Percentiles rank a stretch among this genome's conserved stretches.
phyloP scores from a whole-genome alignment of 2,329 filamentous ascomycete species.

The Didymella segeticola region DNA sequence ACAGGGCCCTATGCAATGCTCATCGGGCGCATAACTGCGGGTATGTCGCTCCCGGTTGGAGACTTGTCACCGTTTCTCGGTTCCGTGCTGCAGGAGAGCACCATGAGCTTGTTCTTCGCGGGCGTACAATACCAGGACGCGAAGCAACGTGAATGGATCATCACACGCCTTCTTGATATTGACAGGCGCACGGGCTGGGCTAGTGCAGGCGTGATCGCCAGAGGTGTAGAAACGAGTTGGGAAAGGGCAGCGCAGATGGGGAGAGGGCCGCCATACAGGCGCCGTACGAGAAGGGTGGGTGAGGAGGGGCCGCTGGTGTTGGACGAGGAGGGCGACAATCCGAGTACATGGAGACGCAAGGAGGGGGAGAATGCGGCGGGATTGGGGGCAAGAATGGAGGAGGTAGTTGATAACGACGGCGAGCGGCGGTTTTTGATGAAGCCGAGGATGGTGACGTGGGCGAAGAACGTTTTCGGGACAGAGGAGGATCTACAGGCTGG shows the following conservation, averaged over 20 bases:
- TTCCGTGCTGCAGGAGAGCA: constrained; percentile 81
- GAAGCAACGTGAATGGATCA: constrained; percentile 77
- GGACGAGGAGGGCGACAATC: constrained; percentile 13
- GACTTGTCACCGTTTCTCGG: constrained; percentile 77
- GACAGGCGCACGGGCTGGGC: constrained; percentile 86
- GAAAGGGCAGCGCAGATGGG: constrained; percentile 74
- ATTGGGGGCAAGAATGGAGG: constrained; percentile 15
- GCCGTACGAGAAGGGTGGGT: constrained; percentile 27
- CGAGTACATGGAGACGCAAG: constrained; percentile 18
- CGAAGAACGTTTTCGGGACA: constrained; percentile 78
- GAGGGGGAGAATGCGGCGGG: constrained; percentile 16
- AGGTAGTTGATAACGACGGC: constrained; percentile 11
- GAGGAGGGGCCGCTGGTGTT: constrained; percentile 34
- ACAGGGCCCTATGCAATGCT: constrained; percentile 75
- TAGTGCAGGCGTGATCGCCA: constrained; percentile 79
- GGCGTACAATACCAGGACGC: constrained; percentile 78
- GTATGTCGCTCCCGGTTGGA: constrained; percentile 58
- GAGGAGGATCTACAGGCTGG: constrained; percentile 69
- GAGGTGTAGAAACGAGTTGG: constrained; percentile 87
- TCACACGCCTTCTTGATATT: constrained; percentile 76
- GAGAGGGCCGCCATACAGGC: constrained; percentile 73
- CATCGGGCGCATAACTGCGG: constrained; percentile 81
- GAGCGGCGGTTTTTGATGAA: constrained; percentile 58
- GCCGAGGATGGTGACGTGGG: constrained; percentile 72
- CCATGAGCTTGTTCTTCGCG: constrained; percentile 85